A percentile compares a stretch with the other conserved stretches of the same genome.
These are phyloP conservation scores for Phytopythium aichiense DNA, from an alignment of 352 stramenopile species.

Conservation along the genomic window DNA sequence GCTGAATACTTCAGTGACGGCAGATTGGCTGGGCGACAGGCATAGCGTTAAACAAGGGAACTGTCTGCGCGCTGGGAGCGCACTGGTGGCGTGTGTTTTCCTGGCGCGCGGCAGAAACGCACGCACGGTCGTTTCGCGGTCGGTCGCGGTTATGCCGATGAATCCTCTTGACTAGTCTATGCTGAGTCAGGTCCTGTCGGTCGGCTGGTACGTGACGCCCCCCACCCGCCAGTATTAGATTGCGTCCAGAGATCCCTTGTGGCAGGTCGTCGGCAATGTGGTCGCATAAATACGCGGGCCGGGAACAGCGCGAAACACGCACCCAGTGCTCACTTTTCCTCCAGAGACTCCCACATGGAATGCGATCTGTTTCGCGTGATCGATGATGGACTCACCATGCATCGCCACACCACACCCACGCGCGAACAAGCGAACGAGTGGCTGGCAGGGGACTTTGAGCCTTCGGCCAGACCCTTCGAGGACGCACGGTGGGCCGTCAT, in stretches of 20 bases:
- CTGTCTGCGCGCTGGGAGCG: neutral
- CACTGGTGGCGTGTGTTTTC: too few species aligned
- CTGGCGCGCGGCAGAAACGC: neutral
- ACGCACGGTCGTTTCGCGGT: neutral
- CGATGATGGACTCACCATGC: too few species aligned
- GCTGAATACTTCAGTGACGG: too few species aligned
- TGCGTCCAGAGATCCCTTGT: neutral
- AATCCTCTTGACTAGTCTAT: neutral
- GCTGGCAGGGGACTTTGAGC: too few species aligned
- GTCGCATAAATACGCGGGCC: conserved; percentile 5
- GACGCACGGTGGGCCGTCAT: too few species aligned
- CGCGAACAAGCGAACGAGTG: too few species aligned
- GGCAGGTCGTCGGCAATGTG: neutral
- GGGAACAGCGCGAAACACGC: conserved; percentile 2
- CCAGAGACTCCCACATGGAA: too few species aligned
- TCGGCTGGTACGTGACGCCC: neutral
- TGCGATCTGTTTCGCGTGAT: neutral
- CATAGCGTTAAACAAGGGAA: neutral
- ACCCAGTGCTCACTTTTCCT: too few species aligned
- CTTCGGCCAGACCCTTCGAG: too few species aligned
- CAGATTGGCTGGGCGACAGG: too few species aligned
- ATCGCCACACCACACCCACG: too few species aligned
- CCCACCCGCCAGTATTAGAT: neutral
- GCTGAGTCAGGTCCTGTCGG: neutral
- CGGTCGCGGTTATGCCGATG: neutral